These are phyloP conservation scores for Dictyostelium capitatum DNA, from an alignment of 78 protist genomes.

Conservation along the genomic window DNA sequence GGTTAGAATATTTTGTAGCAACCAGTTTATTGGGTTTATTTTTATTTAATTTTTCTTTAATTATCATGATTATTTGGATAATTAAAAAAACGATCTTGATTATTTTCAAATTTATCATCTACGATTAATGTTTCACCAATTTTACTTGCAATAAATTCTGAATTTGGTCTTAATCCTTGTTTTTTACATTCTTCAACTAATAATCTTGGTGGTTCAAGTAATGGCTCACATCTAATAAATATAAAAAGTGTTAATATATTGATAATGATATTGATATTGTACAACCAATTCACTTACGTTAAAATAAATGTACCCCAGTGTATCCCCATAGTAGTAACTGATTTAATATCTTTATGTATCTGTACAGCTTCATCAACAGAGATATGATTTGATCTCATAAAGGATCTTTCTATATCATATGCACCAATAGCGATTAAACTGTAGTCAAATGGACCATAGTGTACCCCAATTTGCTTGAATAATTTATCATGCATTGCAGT, in stretches of 20 bases:
- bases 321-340: slow-evolving; percentile 47
- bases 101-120: no score
- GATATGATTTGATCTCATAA: slow-evolving; percentile 49
- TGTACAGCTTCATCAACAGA: slow-evolving; percentile 67
- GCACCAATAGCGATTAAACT: slow-evolving; percentile 79
- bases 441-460: slow-evolving; percentile 73
- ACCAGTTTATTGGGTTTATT: neutral
- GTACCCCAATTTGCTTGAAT: slow-evolving; percentile 72
- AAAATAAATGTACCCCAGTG: slow-evolving; percentile 81
- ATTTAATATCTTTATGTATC: slow-evolving; percentile 41
- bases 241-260: neutral
- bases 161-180: neutral
- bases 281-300: no score
- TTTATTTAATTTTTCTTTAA: neutral
- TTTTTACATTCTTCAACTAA: neutral
- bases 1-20: no score
- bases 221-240: slow-evolving; percentile 14
- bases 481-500: slow-evolving; percentile 59
- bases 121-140: slow-evolving; percentile 43
- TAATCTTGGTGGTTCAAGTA: slow-evolving; percentile 25
- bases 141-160: slow-evolving; percentile 30
- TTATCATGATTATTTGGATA: neutral
- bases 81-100: no score
- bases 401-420: slow-evolving; percentile 45
- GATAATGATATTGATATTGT: no score